Conservation (phyloP, 1,139 yeast species). For the Lodderomyces orthopsilosis region DNA sequence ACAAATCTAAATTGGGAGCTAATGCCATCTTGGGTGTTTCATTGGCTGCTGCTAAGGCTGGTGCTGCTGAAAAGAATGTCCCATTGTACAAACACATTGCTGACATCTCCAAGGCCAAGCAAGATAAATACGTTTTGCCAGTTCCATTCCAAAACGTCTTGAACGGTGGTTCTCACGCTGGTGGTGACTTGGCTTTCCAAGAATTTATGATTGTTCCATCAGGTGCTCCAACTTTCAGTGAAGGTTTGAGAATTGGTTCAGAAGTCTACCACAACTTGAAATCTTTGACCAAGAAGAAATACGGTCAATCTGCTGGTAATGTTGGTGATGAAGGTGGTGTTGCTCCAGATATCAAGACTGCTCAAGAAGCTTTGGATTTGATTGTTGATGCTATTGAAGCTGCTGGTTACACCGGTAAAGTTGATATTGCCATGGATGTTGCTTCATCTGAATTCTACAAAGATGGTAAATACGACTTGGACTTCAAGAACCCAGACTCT, state of each 20-base stretch:
- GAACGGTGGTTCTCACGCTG: slow-evolving; percentile 99
- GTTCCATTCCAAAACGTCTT: slow-evolving; percentile 97
- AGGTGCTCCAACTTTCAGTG: slow-evolving; percentile 82
- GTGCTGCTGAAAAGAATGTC: slow-evolving; percentile 84
- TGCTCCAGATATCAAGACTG: slow-evolving; percentile 91
- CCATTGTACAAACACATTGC: slow-evolving; percentile 87
- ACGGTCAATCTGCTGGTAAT: slow-evolving; percentile 97
- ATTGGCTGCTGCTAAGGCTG: slow-evolving; percentile 90
- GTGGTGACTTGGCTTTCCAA: slow-evolving; percentile 97
- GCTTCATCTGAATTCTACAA: slow-evolving; percentile 97
- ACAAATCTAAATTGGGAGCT: slow-evolving; percentile 94
- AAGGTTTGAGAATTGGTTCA: slow-evolving; percentile 91
- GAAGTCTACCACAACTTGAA: slow-evolving; percentile 96
- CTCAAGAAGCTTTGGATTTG: slow-evolving; percentile 94
- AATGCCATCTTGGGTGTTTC: slow-evolving; percentile 96
- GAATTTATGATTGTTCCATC: slow-evolving; percentile 98
- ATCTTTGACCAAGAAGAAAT: slow-evolving; percentile 82
- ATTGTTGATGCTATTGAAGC: slow-evolving; percentile 79
- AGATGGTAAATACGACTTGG: slow-evolving; percentile 94
- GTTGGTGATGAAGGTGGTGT: slow-evolving; percentile 99
- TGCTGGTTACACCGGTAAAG: slow-evolving; percentile 92
- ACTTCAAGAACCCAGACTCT: slow-evolving; percentile 93
- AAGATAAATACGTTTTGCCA: slow-evolving; percentile 73
- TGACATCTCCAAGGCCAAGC: slow-evolving; percentile 59
- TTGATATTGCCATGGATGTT: slow-evolving; percentile 88